Conservation (phyloP, 768 basidiomycete species). For the Panaeolus cyanescens region DNA sequence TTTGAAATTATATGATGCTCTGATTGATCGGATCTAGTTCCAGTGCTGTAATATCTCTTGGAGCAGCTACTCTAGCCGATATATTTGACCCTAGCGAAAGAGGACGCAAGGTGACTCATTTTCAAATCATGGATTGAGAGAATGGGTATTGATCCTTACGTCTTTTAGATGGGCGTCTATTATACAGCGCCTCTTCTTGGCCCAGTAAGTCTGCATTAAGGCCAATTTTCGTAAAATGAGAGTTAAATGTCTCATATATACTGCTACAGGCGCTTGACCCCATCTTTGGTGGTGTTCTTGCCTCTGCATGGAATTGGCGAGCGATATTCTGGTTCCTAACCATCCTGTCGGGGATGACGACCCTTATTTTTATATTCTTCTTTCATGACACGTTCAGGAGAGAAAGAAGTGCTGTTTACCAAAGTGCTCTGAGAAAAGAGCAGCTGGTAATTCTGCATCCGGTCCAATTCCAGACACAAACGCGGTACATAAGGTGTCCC, state of each 20-base stretch:
- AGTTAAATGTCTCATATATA: neutral
- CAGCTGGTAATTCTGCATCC: slow-evolving; percentile 34
- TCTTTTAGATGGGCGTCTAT: slow-evolving; percentile 64
- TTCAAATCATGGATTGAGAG: too few relatives aligned
- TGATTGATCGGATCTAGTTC: too few relatives aligned
- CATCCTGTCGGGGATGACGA: slow-evolving; percentile 54
- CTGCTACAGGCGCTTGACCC: slow-evolving; percentile 49
- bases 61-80: slow-evolving; percentile 74
- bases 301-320: slow-evolving; percentile 70
- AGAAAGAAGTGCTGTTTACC: slow-evolving; percentile 80
- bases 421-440: slow-evolving; percentile 53
- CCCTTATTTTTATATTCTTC: slow-evolving; percentile 56
- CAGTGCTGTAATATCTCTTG: slow-evolving; percentile 65
- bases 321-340: slow-evolving; percentile 79
- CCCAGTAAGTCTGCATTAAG: slow-evolving; percentile 23
- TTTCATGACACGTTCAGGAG: slow-evolving; percentile 81
- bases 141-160: too few relatives aligned
- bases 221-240: neutral
- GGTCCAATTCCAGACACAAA: slow-evolving; percentile 15
- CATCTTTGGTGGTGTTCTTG: slow-evolving; percentile 66
- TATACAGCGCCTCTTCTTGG: slow-evolving; percentile 78
- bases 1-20: neutral
- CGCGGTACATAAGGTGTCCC: slow-evolving; percentile 46
- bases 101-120: slow-evolving; percentile 57
- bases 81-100: slow-evolving; percentile 68